Conservation (phyloP, 2,329 filamentous ascomycete genomes). For the Raffaelea ambrosiae region DNA sequence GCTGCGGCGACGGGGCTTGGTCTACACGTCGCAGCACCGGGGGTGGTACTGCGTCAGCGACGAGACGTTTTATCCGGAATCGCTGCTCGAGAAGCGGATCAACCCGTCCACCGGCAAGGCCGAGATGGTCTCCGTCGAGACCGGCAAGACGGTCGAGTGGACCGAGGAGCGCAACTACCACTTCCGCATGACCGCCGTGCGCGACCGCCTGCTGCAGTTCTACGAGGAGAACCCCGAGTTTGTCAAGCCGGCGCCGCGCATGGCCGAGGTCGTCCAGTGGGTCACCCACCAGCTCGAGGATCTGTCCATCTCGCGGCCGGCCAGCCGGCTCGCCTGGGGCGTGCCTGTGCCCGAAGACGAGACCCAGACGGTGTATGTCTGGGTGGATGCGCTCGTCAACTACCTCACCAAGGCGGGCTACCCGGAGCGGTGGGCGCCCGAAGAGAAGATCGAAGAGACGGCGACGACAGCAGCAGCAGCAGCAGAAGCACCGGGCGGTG, state of each 20-base stretch:
- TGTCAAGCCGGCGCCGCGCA: conserved; percentile 63
- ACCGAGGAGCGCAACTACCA: conserved; percentile 90
- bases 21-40: conserved; percentile 79
- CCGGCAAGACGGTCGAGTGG: conserved; percentile 91
- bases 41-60: conserved; percentile 97
- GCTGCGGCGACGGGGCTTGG: conserved; percentile 64
- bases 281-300: conserved; percentile 75
- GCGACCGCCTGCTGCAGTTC: conserved; percentile 68
- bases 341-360: conserved; percentile 79
- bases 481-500: background rate
- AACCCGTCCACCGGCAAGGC: conserved; percentile 76
- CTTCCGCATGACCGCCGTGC: conserved; percentile 79
- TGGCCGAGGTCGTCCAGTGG: conserved; percentile 70
- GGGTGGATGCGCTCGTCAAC: conserved; percentile 93
- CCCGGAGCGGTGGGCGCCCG: conserved; percentile 57
- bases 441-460: conserved; percentile 1
- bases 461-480: too few relatives aligned
- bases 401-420: conserved; percentile 87
- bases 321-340: conserved; percentile 74
- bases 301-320: conserved; percentile 73
- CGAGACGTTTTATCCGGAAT: conserved; percentile 87
- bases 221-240: conserved; percentile 72
- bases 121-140: conserved; percentile 76
- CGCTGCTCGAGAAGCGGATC: conserved; percentile 62
- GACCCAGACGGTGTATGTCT: conserved; percentile 91